Conservation (phyloP, 1,139 yeast genomes). For the Hansenula sp. region DNA sequence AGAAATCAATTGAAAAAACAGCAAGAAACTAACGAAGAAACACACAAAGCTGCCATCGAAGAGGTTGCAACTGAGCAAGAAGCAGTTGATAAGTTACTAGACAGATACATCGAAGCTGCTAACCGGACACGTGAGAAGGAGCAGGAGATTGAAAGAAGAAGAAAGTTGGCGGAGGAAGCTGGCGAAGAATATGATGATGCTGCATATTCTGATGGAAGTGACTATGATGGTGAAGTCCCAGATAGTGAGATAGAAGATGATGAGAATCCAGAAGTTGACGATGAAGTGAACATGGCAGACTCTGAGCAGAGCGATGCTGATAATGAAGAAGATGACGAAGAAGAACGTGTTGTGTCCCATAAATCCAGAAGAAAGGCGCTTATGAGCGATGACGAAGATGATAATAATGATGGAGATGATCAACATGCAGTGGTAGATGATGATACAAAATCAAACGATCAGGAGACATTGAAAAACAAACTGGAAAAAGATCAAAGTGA, state of each 20-base stretch:
- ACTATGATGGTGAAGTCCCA: conserved; percentile 21
- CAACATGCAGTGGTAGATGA: conserved; percentile 5
- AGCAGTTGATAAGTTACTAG: conserved; percentile 47
- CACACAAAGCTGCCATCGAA: conserved; percentile 22
- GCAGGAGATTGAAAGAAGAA: conserved; percentile 32
- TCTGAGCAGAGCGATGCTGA: conserved; percentile 10
- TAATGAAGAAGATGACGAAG: conserved; percentile 12
- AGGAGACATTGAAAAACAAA: too few species aligned
- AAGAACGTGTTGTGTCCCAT: conserved; percentile 7
- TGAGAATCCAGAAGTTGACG: conserved; percentile 18
- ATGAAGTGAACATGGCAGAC: conserved; percentile 9
- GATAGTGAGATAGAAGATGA: conserved; percentile 24
- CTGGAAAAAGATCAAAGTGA: conserved; percentile 7
- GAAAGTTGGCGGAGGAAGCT: conserved; percentile 15
- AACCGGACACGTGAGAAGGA: conserved; percentile 49
- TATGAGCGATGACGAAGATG: conserved; percentile 3
- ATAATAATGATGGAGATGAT: conserved; percentile 2
- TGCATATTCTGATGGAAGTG: conserved; percentile 21
- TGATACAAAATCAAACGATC: background rate
- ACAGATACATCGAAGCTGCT: conserved; percentile 55
- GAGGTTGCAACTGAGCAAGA: conserved; percentile 27
- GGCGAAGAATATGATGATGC: conserved; percentile 10
- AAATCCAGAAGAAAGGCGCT: background rate
- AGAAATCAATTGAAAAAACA: conserved; percentile 28
- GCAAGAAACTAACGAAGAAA: conserved; percentile 22